These are phyloP conservation scores for Penicillium atrosanguineum DNA, from an alignment of 495 filamentous ascomycete genomes.

Conservation along the genomic window DNA sequence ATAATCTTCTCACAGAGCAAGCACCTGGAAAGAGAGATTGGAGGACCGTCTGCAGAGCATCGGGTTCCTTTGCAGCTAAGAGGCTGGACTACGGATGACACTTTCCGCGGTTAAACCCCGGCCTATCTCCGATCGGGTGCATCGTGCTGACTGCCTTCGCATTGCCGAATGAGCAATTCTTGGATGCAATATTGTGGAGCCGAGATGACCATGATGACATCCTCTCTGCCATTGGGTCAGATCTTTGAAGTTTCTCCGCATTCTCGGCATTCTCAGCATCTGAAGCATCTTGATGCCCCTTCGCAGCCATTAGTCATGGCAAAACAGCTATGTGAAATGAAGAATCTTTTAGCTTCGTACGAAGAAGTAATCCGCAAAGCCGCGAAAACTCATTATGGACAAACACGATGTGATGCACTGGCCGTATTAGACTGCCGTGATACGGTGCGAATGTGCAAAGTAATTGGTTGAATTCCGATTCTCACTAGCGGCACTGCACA, in stretches of 20 bases:
- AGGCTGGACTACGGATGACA: neutral
- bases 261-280: neutral
- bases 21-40: neutral
- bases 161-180: neutral
- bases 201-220: neutral
- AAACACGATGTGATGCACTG: no score
- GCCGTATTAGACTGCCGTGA: no score
- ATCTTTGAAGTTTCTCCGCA: neutral
- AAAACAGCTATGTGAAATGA: no score
- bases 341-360: no score
- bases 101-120: neutral
- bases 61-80: neutral
- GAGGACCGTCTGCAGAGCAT: neutral
- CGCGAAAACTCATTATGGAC: no score
- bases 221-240: neutral
- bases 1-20: no score
- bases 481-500: no score
- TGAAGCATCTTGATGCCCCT: no score
- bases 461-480: no score
- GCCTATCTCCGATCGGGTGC: neutral
- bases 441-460: no score
- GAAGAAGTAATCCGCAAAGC: no score
- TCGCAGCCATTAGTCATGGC: no score
- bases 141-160: neutral
- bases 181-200: neutral